Conservation (phyloP, 768 basidiomycete genomes). For the Termitomyces sp. region DNA sequence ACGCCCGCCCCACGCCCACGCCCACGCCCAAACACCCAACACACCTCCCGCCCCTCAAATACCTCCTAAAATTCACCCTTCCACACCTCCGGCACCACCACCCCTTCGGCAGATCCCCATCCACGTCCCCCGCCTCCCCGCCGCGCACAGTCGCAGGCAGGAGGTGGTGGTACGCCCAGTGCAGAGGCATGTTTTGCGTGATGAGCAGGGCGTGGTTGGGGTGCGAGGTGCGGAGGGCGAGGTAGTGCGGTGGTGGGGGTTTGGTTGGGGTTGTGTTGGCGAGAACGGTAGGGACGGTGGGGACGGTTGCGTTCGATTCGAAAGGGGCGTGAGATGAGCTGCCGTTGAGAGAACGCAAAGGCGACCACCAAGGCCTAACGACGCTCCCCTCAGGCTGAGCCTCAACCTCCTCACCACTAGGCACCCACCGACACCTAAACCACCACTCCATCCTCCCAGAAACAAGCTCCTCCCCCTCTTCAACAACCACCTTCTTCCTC, state of each 20-base stretch:
- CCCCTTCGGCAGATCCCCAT: conserved; percentile 40
- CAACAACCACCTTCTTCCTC: not conserved
- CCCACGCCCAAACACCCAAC: conserved; percentile 16
- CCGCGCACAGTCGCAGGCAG: conserved; percentile 27
- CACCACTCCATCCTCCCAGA: conserved; percentile 42
- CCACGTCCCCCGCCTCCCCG: conserved; percentile 25
- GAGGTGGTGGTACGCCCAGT: conserved; percentile 10
- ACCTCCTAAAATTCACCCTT: conserved; percentile 43
- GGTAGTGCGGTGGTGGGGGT: no score
- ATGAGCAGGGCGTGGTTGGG: conserved; percentile 18
- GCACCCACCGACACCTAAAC: conserved; percentile 46
- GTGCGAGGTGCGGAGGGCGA: conserved; percentile 16
- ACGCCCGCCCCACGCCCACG: not conserved
- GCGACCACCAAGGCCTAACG: conserved; percentile 28
- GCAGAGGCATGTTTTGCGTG: not conserved
- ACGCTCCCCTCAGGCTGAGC: conserved; percentile 1
- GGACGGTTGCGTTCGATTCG: not conserved
- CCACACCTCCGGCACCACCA: conserved; percentile 52
- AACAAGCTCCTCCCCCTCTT: conserved; percentile 6
- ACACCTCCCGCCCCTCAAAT: conserved; percentile 49
- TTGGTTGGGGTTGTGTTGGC: no score
- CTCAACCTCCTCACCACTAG: conserved; percentile 45
- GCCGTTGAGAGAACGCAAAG: not conserved
- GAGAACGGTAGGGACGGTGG: not conserved
- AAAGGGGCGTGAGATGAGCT: not conserved